A percentile compares a stretch with the other conserved stretches of the same genome.
Evolutionary conservation across 2,329 filamentous ascomycete genomes (phyloP).

Genomic region (Neonectria magnoliae): DNA sequence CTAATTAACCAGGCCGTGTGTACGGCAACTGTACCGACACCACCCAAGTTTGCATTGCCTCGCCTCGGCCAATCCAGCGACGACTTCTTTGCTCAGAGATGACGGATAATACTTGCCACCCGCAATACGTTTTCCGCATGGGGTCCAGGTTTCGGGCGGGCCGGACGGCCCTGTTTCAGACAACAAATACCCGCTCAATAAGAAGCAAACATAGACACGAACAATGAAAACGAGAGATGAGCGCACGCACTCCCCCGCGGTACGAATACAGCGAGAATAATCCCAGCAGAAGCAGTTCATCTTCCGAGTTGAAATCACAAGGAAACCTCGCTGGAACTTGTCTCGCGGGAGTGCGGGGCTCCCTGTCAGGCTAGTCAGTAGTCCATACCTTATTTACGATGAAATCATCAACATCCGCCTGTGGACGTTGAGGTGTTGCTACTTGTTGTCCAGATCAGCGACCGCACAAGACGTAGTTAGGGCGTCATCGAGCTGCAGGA

Average conservation of each 20-base stretch:
- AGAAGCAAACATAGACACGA: conserved; percentile 17
- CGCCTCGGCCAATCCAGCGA: background rate
- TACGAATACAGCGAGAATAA: background rate
- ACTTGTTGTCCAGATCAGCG: background rate
- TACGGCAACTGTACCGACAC: background rate
- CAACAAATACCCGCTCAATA: background rate
- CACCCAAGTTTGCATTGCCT: background rate
- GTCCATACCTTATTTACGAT: background rate
- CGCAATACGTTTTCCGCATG: background rate
- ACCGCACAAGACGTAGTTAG: background rate
- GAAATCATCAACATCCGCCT: background rate
- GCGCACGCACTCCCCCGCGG: background rate
- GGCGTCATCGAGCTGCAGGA: background rate
- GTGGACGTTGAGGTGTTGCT: background rate
- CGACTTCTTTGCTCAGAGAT: background rate
- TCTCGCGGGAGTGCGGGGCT: background rate
- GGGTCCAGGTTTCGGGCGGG: conserved; percentile 4
- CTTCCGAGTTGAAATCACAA: background rate
- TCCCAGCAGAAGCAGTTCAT: background rate
- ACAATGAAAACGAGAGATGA: background rate
- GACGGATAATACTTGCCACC: no score
- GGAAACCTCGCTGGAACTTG: background rate
- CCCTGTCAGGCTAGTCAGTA: background rate
- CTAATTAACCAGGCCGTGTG: background rate
- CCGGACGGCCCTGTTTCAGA: background rate